Base-by-base conservation (phyloP, 2,329 filamentous ascomycete genomes). In the Pseudogymnoascus sp. region DNA sequence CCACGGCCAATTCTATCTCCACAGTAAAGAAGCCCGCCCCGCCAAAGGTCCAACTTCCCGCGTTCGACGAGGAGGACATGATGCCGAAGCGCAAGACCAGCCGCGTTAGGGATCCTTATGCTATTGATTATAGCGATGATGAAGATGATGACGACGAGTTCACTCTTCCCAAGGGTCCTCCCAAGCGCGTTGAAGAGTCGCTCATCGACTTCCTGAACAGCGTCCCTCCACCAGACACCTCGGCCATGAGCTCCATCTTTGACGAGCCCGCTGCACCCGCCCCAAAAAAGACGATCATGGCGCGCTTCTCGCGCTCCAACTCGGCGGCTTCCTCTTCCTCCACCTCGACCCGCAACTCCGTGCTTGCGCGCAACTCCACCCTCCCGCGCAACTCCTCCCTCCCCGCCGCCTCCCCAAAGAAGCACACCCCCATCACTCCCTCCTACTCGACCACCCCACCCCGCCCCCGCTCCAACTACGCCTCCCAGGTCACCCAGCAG, bases 51-150 rank as follows among this genome's bases (percentile, higher is more conserved):
- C 10, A 31, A 62, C 33, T 33, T 4, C 10, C 36, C n/a, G 28
- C 40, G 28, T 69, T 71, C 36, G 70, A 70, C 9, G 28, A 63
- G 10, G 69, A 72, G 21, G 70, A 73, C 60, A 80, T 80, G 74
- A 82, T 86, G 72, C 88, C 90, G 4, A 83, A 85, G 69, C 85
- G 89, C 62, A 96, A 90, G 71, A 90, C 88, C 50, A 84, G 88
- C 53, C 86, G 91, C 28, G 85, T 92, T 61, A 89, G 85, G 64
- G 95, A 99, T 71, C 95, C 93, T 0, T 97, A 97, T 68, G 91
- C 92, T n/a, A 91, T 97, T 67, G 93, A 97, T 71, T 79, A 86
- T 31, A 89, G 87, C 11, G 73, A 76, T 50, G 75, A 77, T 35
- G 75, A 76, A 60, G 72, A 76, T 33, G 73, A 74, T 5, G 67